A percentile compares a stretch with the other conserved stretches of the same genome.
These are phyloP conservation scores for Lentinula sp. DNA, from an alignment of 768 basidiomycete species.

Conservation along the genomic window DNA sequence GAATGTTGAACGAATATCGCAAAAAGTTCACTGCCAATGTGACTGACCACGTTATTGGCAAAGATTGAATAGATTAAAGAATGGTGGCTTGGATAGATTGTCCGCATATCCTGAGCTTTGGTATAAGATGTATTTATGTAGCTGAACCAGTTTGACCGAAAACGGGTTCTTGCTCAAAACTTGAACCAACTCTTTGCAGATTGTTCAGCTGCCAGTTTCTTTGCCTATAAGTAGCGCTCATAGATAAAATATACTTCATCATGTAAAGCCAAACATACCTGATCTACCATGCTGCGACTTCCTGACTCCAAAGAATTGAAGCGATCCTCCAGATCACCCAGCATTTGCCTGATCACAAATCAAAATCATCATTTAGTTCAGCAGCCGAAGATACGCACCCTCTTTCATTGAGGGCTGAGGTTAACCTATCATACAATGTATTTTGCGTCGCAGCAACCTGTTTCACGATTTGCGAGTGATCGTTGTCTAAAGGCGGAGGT, in stretches of 20 bases:
- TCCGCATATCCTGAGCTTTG: too few relatives aligned
- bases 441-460: slow-evolving; percentile 26
- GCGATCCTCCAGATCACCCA: slow-evolving; percentile 54
- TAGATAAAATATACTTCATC: neutral
- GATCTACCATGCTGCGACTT: slow-evolving; percentile 57
- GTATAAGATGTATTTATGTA: too few relatives aligned
- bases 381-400: slow-evolving; percentile 35
- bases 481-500: neutral
- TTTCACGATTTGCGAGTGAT: slow-evolving; percentile 20
- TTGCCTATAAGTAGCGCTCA: slow-evolving; percentile 36
- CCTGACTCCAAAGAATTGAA: slow-evolving; percentile 62
- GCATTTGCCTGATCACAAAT: slow-evolving; percentile 41
- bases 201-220: slow-evolving; percentile 56
- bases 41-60: slow-evolving; percentile 26
- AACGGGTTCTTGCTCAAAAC: slow-evolving; percentile 15
- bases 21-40: slow-evolving; percentile 34
- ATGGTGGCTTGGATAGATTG: too few relatives aligned
- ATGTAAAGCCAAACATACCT: slow-evolving; percentile 31
- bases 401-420: slow-evolving; percentile 55
- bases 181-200: slow-evolving; percentile 63
- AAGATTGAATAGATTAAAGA: neutral
- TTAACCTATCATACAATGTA: slow-evolving; percentile 37
- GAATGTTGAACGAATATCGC: slow-evolving; percentile 36
- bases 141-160: too few relatives aligned
- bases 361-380: neutral